Base-by-base conservation (phyloP, 345 rosid genomes). In the Aethionema arabicum region DNA sequence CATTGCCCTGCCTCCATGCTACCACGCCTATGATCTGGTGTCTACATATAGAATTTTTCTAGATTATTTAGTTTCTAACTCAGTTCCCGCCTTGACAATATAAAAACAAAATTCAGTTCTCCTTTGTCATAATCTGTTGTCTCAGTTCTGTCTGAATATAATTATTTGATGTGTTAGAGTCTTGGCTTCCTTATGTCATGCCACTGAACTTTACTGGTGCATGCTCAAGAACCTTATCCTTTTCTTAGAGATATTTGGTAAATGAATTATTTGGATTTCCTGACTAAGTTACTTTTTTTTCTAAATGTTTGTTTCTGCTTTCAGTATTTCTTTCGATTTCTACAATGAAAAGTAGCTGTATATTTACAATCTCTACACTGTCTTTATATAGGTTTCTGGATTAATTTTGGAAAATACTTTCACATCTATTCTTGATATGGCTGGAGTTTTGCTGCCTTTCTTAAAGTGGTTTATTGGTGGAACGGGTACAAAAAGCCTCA, bases 341-440 rank as follows among this genome's bases (percentile, higher is more conserved):
- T 43, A 3, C 47, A 2, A 4, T 21, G 43, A 30, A 42, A n/a
- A 11, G 3, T 57, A 11, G 52, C 32, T 72, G 45, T 71, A 37
- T 52, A 32, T 21, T 59, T 10, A 45, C 46, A 13, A 38, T 59
- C 44, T 65, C 29, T 38, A 32, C 45, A 36, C 13, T 59, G 59
- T 73, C 44, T 6, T 32, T 6, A 35, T 65, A 46, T 75, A 93
- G 99, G 85, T 93, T 52, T 64, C 89, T 72, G 87, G 83, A 36
- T 46, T 93, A 81, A 87, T 93, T 66, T 77, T 93, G 77, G 99
- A 93, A 68, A 93, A 93, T 46, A 93, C 99, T 30, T 93, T 93
- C 79, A 87, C 97, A 54, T 93, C 99, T 44, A 93, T 93, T 80
- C 83, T 93, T 68, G 99, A 93, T 75, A 90, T 93, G 99, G 97